These are phyloP conservation scores for Hypholoma sublateritium DNA, from an alignment of 768 basidiomycete genomes.

Conservation along the genomic window DNA sequence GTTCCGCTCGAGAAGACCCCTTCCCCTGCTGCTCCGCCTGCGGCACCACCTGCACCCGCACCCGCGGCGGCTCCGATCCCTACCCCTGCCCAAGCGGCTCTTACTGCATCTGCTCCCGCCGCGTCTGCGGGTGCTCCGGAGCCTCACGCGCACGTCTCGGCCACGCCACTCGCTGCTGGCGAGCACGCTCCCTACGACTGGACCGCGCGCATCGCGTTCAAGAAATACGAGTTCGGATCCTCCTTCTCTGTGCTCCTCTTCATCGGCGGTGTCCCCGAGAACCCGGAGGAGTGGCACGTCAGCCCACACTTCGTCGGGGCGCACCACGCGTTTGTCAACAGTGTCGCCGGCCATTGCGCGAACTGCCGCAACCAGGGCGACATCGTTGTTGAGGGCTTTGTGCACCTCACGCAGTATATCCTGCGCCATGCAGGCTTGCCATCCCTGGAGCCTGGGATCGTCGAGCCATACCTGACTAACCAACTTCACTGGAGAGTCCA, in stretches of 20 bases:
- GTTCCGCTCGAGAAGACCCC: constrained; percentile 3
- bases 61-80: too few relatives aligned
- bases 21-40: background rate
- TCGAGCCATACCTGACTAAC: constrained; percentile 39
- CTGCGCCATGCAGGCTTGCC: constrained; percentile 24
- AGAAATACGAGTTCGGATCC: constrained; percentile 41
- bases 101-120: background rate
- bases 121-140: background rate
- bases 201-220: constrained; percentile 41
- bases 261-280: constrained; percentile 40
- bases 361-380: constrained; percentile 31
- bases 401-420: constrained; percentile 41
- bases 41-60: background rate
- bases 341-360: constrained; percentile 31
- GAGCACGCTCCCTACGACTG: constrained; percentile 32
- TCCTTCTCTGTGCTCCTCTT: constrained; percentile 49
- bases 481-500: constrained; percentile 42
- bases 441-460: constrained; percentile 36
- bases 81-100: background rate
- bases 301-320: constrained; percentile 40
- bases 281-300: constrained; percentile 35
- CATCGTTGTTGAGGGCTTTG: constrained; percentile 40
- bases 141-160: constrained; percentile 23
- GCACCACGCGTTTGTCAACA: constrained; percentile 41
- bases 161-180: constrained; percentile 9